A percentile compares a stretch with the other conserved stretches of the same genome.
Evolutionary conservation across 148 eudicot genomes (phyloP).

Genomic region (Selenicereus undatus): DNA sequence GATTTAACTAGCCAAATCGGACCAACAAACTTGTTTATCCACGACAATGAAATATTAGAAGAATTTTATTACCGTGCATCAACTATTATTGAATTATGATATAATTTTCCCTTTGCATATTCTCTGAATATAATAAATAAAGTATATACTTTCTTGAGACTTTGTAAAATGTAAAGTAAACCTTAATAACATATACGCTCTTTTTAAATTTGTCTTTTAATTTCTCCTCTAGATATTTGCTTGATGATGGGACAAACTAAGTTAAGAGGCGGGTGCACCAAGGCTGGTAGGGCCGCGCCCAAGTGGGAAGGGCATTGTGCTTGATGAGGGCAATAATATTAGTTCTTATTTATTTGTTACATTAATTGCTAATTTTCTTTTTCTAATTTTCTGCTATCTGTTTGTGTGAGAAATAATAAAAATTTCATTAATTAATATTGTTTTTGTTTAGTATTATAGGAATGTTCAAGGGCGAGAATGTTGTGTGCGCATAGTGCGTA

Average conservation of each 20-base stretch:
- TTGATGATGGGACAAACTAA: neutral
- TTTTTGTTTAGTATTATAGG: neutral
- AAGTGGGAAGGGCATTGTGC: constrained; percentile 32
- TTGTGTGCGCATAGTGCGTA: constrained; percentile 21
- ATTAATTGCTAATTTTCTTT: neutral
- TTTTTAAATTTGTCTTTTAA: no score
- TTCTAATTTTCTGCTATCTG: constrained; percentile 6
- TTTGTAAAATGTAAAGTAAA: neutral
- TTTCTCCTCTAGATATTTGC: constrained; percentile 1
- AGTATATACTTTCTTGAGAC: neutral
- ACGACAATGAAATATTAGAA: no score
- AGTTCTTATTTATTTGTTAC: neutral
- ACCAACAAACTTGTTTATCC: no score
- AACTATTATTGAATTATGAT: no score
- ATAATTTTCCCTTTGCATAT: no score
- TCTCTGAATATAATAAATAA: no score
- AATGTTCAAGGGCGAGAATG: constrained; percentile 37
- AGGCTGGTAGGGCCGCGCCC: constrained; percentile 35
- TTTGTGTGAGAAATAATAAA: constrained; percentile 8
- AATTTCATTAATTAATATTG: no score
- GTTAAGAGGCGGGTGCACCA: constrained; percentile 19
- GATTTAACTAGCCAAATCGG: no score
- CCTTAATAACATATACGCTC: neutral
- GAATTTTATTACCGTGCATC: no score
- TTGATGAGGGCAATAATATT: constrained; percentile 19